phyloP scores from a whole-genome alignment of 75 land plant species.

The Isoetes taiwanensis region DNA sequence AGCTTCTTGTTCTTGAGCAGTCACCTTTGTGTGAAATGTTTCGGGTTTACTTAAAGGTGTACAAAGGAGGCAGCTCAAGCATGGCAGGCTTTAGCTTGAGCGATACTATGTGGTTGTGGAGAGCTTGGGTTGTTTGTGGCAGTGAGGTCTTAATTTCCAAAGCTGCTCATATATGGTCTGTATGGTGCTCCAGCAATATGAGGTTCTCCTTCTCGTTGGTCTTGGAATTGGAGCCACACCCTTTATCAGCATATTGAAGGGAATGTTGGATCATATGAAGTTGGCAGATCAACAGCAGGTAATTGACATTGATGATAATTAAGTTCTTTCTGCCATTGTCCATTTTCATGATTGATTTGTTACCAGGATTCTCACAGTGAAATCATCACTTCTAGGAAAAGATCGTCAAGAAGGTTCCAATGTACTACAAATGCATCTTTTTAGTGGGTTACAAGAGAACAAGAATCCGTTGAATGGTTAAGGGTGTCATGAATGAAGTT shows the following conservation, averaged over 20 bases:
- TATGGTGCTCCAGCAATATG: slow-evolving; percentile 82
- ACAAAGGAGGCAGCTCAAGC: background rate
- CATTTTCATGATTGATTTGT: too few species aligned
- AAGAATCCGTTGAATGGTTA: slow-evolving; percentile 76
- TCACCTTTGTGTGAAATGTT: slow-evolving; percentile 31
- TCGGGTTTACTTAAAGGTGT: slow-evolving; percentile 7
- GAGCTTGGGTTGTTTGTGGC: too few species aligned
- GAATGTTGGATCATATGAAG: slow-evolving; percentile 34
- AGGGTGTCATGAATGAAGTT: slow-evolving; percentile 75
- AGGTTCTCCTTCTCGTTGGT: slow-evolving; percentile 65
- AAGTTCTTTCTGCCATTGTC: too few species aligned
- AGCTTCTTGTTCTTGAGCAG: background rate
- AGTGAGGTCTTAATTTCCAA: too few species aligned
- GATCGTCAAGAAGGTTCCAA: too few species aligned
- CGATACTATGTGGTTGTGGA: background rate
- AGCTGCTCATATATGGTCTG: slow-evolving; percentile 63
- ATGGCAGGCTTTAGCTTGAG: background rate
- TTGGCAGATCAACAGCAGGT: too few species aligned
- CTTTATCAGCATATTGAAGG: slow-evolving; percentile 52
- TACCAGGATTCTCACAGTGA: too few species aligned
- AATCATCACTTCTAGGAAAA: too few species aligned
- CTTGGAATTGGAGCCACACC: slow-evolving; percentile 72
- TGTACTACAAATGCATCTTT: slow-evolving; percentile 56
- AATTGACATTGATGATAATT: too few species aligned
- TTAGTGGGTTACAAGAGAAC: slow-evolving; percentile 75